These are phyloP conservation scores for Talaromyces sp. DNA, from an alignment of 2,329 filamentous ascomycete genomes.

Conservation along the genomic window DNA sequence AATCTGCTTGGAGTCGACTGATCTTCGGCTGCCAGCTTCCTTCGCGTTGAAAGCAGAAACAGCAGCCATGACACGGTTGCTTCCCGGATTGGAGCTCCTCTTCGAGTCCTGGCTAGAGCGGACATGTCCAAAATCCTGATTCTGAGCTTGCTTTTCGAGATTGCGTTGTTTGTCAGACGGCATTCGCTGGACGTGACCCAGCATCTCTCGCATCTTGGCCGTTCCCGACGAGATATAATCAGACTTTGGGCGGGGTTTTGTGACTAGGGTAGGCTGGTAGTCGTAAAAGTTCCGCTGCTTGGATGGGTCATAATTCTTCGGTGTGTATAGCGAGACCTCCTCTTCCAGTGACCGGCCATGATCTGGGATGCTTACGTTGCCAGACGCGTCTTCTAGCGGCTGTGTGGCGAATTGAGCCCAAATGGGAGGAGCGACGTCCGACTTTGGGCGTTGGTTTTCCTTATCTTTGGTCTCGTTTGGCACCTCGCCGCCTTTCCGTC, in stretches of 20 bases:
- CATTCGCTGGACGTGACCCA: conserved; percentile 22
- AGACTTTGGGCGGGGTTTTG: conserved; percentile 47
- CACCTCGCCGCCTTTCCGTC: conserved; percentile 55
- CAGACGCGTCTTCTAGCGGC: conserved; percentile 25
- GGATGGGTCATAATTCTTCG: conserved; percentile 53
- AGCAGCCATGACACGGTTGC: conserved; percentile 56
- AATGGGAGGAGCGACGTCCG: conserved; percentile 59
- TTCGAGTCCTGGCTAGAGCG: conserved; percentile 25
- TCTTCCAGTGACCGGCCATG: conserved; percentile 43
- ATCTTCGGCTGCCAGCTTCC: conserved; percentile 39
- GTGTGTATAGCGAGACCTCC: conserved; percentile 55
- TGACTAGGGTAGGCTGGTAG: conserved; percentile 40
- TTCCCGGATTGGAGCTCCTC: conserved; percentile 35
- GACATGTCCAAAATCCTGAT: conserved; percentile 27
- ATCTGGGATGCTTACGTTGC: conserved; percentile 39
- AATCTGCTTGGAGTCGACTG: conserved; percentile 47
- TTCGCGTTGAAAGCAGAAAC: conserved; percentile 59
- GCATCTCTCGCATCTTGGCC: conserved; percentile 33
- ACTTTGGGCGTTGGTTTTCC: conserved; percentile 68
- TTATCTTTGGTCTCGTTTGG: conserved; percentile 60
- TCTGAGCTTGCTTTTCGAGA: conserved; percentile 16
- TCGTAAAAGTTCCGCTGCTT: conserved; percentile 58
- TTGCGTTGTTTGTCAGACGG: conserved; percentile 19
- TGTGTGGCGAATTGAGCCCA: conserved; percentile 66
- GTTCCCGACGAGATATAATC: conserved; percentile 39